Evolutionary conservation across 495 filamentous ascomycete genomes (phyloP), one percentile per base, ranked within the genome.

Genomic region (Bacidia gigantensis): DNA sequence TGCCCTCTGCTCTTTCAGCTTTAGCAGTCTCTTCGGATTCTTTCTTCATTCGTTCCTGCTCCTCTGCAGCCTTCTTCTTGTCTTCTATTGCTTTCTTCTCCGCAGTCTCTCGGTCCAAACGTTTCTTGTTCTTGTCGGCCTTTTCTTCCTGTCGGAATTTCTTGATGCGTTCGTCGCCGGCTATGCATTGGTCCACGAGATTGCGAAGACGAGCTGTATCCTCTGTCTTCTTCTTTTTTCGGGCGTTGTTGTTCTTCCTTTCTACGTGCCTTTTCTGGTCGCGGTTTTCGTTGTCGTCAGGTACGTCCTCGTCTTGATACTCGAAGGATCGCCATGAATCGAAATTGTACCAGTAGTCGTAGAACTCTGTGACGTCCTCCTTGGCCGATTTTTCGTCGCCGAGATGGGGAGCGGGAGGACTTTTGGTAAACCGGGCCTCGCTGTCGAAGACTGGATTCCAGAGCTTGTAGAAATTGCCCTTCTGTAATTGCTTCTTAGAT

Each of bases 311-410:
- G 62, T 98, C 93, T 38, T 90, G 85, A 67, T 98, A 98, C 72
- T 98, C 92, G 66, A 98, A 98, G 22, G 84, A 80, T 46, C 92
- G 77, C 92, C 92, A 98, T 67, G 84, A 89, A 77, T 98, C 93
- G 61, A 98, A 92, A 74, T 89, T 89, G 76, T 95, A 98, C 84
- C 86, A 98, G 77, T 96, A 98, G 75, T 97, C 94, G 76, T 98
- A 98, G 74, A 98, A 98, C 51, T 71, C 69, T 62, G 96, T 86
- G 23, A 98, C 90, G 1, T 90, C 83, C 63, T 93, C 84, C 65
- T 87, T 83, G 61, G 81, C 79, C 60, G 80, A 83, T 58, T 92
- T 84, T 41, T 93, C 89, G 65, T 90, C 78, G 50, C 92, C 79
- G 32, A 97, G 78, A 54, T 72, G 65, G 2, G 92, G 93, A 11